A percentile compares a stretch with the other conserved stretches of the same genome.
These are phyloP conservation scores for Trichoderma gamsii DNA, from an alignment of 495 filamentous ascomycete genomes.

Conservation along the genomic window DNA sequence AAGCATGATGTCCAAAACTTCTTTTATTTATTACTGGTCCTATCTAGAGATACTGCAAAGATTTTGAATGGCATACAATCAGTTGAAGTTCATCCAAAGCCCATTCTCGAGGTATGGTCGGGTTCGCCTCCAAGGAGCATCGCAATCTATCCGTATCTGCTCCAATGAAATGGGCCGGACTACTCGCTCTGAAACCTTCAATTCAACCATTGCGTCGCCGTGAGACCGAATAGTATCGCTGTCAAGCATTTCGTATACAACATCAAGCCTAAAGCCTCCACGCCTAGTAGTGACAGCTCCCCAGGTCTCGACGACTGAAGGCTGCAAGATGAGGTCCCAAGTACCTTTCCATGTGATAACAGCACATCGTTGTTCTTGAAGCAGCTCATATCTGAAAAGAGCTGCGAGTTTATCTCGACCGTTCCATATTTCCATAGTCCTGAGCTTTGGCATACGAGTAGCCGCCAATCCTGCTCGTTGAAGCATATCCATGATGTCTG, in stretches of 20 bases:
- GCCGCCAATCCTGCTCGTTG: background rate
- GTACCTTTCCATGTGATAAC: background rate
- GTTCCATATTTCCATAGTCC: background rate
- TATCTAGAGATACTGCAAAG: background rate
- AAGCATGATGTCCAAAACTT: background rate
- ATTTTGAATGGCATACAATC: background rate
- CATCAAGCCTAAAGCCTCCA: background rate
- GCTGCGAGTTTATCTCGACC: background rate
- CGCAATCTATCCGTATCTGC: background rate
- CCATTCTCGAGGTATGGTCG: too few relatives aligned
- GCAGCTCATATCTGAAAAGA: background rate
- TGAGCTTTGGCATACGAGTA: background rate
- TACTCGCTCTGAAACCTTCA: background rate
- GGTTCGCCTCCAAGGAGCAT: background rate
- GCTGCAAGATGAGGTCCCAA: background rate
- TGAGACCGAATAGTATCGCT: background rate
- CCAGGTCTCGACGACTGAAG: background rate
- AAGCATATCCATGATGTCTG: background rate
- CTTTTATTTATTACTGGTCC: too few relatives aligned
- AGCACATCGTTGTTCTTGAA: background rate
- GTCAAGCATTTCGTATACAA: background rate
- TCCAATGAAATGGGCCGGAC: background rate
- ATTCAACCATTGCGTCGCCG: background rate
- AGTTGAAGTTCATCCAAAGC: background rate
- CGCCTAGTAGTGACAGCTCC: background rate